These are phyloP conservation scores for Castanea crenata DNA, from an alignment of 306 rosid genomes.

Conservation along the genomic window DNA sequence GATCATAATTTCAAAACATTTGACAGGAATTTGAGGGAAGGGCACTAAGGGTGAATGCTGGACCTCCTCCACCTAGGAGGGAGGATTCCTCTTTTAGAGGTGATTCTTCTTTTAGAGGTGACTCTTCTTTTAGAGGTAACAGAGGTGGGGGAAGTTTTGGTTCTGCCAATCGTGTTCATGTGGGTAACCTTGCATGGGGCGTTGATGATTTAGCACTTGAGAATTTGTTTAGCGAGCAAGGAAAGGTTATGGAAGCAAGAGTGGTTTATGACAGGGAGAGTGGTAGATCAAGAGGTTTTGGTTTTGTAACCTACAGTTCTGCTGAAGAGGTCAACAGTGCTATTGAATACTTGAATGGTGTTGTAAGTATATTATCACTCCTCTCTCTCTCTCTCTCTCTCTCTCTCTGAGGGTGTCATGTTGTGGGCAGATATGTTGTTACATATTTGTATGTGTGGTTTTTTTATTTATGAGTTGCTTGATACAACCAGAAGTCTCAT, in stretches of 20 bases:
- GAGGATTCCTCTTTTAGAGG: constrained; percentile 42
- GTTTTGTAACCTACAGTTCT: constrained; percentile 75
- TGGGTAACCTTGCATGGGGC: constrained; percentile 93
- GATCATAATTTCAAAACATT: constrained; percentile 15
- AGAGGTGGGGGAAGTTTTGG: constrained; percentile 40
- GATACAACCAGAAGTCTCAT: background rate
- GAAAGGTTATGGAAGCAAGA: constrained; percentile 83
- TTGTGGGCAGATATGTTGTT: background rate
- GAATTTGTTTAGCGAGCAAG: constrained; percentile 69
- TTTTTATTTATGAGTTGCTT: background rate
- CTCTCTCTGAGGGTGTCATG: background rate
- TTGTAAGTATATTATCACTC: constrained; percentile 46
- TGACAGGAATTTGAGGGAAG: constrained; percentile 80
- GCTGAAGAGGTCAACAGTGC: constrained; percentile 74
- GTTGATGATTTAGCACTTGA: constrained; percentile 78
- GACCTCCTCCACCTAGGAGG: constrained; percentile 70
- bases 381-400: background rate
- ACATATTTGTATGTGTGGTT: background rate
- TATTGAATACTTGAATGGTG: constrained; percentile 74
- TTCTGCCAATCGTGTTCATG: constrained; percentile 60
- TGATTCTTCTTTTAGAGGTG: constrained; percentile 33
- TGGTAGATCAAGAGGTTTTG: constrained; percentile 95
- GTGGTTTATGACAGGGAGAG: constrained; percentile 93
- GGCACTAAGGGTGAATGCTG: constrained; percentile 73
- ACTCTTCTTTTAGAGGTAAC: constrained; percentile 36